A percentile compares a stretch with the other conserved stretches of the same genome.
Evolutionary conservation across 75 land plant species (phyloP).

Genomic region (Chamaecyparis obtusa): DNA sequence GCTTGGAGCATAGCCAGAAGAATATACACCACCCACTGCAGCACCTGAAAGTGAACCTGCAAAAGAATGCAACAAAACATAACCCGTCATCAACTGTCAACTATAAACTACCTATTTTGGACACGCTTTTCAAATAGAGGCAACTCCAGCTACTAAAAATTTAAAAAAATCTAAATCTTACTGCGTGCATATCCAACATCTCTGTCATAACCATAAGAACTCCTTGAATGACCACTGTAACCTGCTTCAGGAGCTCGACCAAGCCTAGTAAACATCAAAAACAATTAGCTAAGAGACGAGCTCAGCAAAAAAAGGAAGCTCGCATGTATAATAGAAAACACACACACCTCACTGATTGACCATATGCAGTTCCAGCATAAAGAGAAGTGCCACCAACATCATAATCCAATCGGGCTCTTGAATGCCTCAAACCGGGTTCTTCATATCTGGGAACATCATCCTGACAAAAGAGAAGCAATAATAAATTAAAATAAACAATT

Average conservation of each 20-base stretch:
- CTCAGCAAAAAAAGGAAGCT: neutral
- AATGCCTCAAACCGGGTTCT: neutral
- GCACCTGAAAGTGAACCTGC: slow-evolving; percentile 6
- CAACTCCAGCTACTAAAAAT: neutral
- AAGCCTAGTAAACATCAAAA: neutral
- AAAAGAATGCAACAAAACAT: neutral
- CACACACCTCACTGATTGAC: neutral
- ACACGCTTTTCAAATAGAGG: neutral
- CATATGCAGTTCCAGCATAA: slow-evolving; percentile 3
- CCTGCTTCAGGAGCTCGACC: neutral
- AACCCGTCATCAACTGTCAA: neutral
- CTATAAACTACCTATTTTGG: neutral
- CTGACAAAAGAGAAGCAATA: neutral
- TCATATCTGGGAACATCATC: slow-evolving; percentile 10
- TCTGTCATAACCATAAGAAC: slow-evolving; percentile 1
- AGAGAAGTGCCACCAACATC: slow-evolving; percentile 7
- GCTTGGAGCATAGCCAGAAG: neutral
- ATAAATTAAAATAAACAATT: neutral
- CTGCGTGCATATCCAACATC: neutral
- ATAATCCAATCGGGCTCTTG: neutral
- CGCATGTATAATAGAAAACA: neutral
- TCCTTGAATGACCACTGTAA: neutral
- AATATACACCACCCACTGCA: neutral
- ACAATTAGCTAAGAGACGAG: neutral
- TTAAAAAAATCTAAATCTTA: neutral